These are phyloP conservation scores for Centrapalus pauciflorus DNA, from an alignment of 129 eudicot species.

Conservation along the genomic window DNA sequence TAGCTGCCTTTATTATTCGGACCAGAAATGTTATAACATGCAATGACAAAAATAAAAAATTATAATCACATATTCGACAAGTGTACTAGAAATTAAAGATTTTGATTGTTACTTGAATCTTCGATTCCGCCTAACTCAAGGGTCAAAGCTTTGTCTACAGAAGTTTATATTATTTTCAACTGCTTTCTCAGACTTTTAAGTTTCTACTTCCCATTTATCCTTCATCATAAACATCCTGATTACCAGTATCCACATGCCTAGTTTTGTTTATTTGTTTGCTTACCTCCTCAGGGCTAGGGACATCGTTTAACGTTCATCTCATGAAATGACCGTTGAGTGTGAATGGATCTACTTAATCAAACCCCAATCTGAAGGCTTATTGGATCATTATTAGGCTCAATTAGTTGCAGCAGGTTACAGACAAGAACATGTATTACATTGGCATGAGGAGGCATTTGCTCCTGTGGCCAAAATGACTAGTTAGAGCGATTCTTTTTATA, in stretches of 20 bases:
- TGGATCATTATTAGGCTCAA: background rate
- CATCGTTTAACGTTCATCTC: too few species aligned
- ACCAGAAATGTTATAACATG: background rate
- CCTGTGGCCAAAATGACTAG: background rate
- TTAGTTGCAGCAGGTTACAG: background rate
- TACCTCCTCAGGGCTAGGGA: too few species aligned
- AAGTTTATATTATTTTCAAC: too few species aligned
- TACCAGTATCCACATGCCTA: too few species aligned
- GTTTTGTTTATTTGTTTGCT: too few species aligned
- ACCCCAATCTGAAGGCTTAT: background rate
- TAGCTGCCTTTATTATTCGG: conserved; percentile 10
- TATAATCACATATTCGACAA: background rate
- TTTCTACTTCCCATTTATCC: too few species aligned
- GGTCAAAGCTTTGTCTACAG: background rate
- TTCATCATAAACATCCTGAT: too few species aligned
- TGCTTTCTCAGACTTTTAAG: too few species aligned
- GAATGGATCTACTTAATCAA: background rate
- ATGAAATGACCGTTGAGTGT: background rate
- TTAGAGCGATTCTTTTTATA: background rate
- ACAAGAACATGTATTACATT: background rate
- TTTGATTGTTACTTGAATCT: background rate
- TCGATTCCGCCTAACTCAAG: background rate
- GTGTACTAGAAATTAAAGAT: background rate
- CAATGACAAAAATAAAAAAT: background rate
- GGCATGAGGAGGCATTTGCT: too few species aligned